These are phyloP conservation scores for Schizosaccharomyces pombe DNA, from an alignment of 805 yeast species.

Conservation along the genomic window DNA sequence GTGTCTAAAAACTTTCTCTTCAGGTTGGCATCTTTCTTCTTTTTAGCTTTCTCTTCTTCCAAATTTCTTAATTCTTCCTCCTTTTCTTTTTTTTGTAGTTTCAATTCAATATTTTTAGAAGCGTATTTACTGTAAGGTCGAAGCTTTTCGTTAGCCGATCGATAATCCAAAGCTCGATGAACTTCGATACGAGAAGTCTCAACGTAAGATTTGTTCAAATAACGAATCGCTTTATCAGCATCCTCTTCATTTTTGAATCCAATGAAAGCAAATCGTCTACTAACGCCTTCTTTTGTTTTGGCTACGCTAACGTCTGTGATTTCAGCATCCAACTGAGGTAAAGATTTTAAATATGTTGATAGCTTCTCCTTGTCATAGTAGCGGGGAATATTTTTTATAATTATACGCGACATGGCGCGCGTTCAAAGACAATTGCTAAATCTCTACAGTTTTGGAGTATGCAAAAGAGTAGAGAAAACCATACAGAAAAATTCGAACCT, in stretches of 20 bases:
- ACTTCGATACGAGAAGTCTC: conserved; percentile 67
- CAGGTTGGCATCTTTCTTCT: not conserved
- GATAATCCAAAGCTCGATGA: conserved; percentile 38
- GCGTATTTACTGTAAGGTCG: conserved; percentile 39
- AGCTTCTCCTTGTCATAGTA: conserved; percentile 55
- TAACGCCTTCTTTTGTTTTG: conserved; percentile 60
- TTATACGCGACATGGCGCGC: conserved; percentile 41
- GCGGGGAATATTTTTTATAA: conserved; percentile 71
- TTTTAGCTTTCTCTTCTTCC: conserved; percentile 27
- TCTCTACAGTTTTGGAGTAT: not conserved
- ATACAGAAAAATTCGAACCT: not conserved
- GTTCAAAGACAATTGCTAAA: not conserved
- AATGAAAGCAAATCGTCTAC: conserved; percentile 79
- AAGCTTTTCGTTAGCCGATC: conserved; percentile 31
- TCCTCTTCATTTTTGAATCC: conserved; percentile 57
- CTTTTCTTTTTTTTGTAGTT: not conserved
- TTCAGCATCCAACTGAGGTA: conserved; percentile 20
- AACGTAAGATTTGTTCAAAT: conserved; percentile 54
- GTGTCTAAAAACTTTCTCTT: not conserved
- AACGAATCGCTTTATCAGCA: conserved; percentile 56
- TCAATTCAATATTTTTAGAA: conserved; percentile 16
- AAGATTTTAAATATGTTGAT: conserved; percentile 31
- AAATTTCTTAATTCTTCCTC: not conserved
- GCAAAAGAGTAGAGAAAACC: not conserved
- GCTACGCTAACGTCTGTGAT: conserved; percentile 70